A percentile compares a stretch with the other conserved stretches of the same genome.
phyloP scores from a whole-genome alignment of 2,329 filamentous ascomycete species.

The Pseudocercospora vitis region DNA sequence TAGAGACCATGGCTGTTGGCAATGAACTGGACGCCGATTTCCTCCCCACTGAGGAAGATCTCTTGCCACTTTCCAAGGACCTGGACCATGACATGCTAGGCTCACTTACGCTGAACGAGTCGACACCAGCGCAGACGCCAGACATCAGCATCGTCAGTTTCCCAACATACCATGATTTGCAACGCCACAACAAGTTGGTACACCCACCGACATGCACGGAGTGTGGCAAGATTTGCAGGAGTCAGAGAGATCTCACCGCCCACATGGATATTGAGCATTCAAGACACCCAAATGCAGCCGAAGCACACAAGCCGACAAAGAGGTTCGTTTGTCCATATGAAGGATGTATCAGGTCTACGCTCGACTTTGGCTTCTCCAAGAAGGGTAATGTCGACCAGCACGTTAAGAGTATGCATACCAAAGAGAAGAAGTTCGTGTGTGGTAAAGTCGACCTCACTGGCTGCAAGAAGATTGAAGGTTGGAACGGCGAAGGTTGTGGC shows the following conservation, averaged over 20 bases:
- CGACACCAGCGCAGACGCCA: slow-evolving; percentile 32
- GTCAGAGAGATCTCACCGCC: slow-evolving; percentile 66
- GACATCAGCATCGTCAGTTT: slow-evolving; percentile 50
- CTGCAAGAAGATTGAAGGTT: slow-evolving; percentile 57
- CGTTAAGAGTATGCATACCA: slow-evolving; percentile 73
- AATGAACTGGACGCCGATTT: slow-evolving; percentile 28
- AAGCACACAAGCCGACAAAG: slow-evolving; percentile 15
- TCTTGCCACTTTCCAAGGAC: slow-evolving; percentile 10
- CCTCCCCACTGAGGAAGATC: slow-evolving; percentile 24
- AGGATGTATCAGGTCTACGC: slow-evolving; percentile 64
- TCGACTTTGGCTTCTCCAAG: slow-evolving; percentile 76
- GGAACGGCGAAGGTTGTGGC: slow-evolving; percentile 69
- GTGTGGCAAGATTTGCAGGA: slow-evolving; percentile 68
- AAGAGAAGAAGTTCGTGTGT: slow-evolving; percentile 73
- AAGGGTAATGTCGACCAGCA: slow-evolving; percentile 81
- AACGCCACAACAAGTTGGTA: slow-evolving; percentile 68
- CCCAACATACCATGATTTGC: slow-evolving; percentile 67
- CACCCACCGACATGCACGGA: slow-evolving; percentile 73
- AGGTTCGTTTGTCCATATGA: slow-evolving; percentile 28
- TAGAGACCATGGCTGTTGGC: slow-evolving; percentile 10
- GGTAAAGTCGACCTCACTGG: slow-evolving; percentile 65
- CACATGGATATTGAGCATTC: slow-evolving; percentile 75
- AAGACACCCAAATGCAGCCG: not conserved
- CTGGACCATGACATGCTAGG: slow-evolving; percentile 19
- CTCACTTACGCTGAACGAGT: slow-evolving; percentile 23